A percentile compares a stretch with the other conserved stretches of the same genome.
Conservation (phyloP, 805 yeast genomes). For the Saccharomycopsis schoenii region DNA sequence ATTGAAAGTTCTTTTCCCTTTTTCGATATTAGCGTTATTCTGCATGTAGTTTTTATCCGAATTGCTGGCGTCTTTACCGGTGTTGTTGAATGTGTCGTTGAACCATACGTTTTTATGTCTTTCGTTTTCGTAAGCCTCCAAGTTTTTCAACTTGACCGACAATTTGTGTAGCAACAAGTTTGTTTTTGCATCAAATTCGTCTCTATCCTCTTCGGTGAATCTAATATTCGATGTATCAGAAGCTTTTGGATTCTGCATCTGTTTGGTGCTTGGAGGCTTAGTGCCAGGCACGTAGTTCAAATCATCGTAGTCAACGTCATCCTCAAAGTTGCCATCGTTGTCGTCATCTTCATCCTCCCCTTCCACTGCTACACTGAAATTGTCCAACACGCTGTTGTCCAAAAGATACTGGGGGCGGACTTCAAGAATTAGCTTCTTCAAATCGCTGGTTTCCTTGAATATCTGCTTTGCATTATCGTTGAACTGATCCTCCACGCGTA, state of each 20-base stretch:
- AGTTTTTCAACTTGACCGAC: conserved; percentile 11
- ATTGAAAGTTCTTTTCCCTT: background rate
- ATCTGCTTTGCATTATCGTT: conserved; percentile 14
- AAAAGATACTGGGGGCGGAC: conserved; percentile 15
- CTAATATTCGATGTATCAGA: background rate
- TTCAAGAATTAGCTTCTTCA: conserved; percentile 2
- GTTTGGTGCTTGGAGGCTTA: background rate
- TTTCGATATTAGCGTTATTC: background rate
- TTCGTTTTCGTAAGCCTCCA: conserved; percentile 14
- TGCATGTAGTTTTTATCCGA: background rate
- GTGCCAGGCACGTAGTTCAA: background rate
- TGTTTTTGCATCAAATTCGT: conserved; percentile 15
- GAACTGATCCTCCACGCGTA: conserved; percentile 11
- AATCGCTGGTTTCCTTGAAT: conserved; percentile 7
- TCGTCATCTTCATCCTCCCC: conserved; percentile 5
- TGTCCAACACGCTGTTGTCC: background rate
- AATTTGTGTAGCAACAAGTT: conserved; percentile 14
- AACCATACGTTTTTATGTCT: conserved; percentile 15
- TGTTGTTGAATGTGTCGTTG: conserved; percentile 3
- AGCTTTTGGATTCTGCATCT: background rate
- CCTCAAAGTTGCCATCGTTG: conserved; percentile 5
- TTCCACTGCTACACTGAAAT: conserved; percentile 1
- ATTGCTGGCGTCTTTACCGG: background rate
- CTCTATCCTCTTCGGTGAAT: conserved; percentile 16
- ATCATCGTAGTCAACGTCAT: conserved; percentile 1